phyloP scores from a whole-genome alignment of 2,329 filamentous ascomycete genomes.

The Botryotinia convoluta region DNA sequence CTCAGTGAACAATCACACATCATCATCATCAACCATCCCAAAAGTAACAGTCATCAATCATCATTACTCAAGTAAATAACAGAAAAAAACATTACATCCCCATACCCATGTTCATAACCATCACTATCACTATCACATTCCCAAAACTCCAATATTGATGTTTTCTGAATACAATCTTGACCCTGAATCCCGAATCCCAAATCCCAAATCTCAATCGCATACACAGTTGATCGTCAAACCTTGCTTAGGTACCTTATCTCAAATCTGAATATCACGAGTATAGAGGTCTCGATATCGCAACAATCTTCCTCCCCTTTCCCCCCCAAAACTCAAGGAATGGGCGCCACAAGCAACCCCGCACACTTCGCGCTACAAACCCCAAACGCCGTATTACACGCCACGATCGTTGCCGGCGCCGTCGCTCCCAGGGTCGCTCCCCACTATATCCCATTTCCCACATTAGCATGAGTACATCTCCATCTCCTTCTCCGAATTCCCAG shows the following conservation, averaged over 20 bases:
- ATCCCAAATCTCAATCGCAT: neutral
- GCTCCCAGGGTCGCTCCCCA: constrained; percentile 11
- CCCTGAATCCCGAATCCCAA: neutral
- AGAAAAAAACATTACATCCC: neutral
- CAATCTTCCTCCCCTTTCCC: neutral
- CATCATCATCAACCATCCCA: neutral
- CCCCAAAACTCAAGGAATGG: neutral
- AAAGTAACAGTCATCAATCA: neutral
- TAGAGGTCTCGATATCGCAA: neutral
- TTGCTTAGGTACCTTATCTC: neutral
- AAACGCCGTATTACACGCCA: constrained; percentile 12
- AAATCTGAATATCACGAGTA: neutral
- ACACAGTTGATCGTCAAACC: neutral
- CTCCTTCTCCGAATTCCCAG: too few species aligned
- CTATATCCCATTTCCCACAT: neutral
- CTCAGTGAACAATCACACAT: neutral
- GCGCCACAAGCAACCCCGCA: neutral
- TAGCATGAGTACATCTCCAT: neutral
- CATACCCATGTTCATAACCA: too few species aligned
- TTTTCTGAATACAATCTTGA: neutral
- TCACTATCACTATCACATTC: neutral
- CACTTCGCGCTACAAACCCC: constrained; percentile 7
- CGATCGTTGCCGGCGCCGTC: neutral
- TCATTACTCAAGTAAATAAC: neutral
- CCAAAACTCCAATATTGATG: neutral